phyloP scores from a whole-genome alignment of 129 eudicot genomes.

The carrot (Daucus carota) region DH1_v3.0 NC_030389.2:37891501-37892000 shows the following conservation, averaged over 20 bases:
- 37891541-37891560: too few relatives aligned
- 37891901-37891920: slow-evolving; percentile 29
- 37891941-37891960: slow-evolving; percentile 32
- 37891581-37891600: too few relatives aligned
- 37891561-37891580: too few relatives aligned
- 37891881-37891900: slow-evolving; percentile 45
- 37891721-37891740: neutral
- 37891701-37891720: too few relatives aligned
- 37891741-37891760: neutral
- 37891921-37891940: slow-evolving; percentile 40
- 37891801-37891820: neutral
- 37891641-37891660: too few relatives aligned
- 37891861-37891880: slow-evolving; percentile 24
- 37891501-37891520: too few relatives aligned
- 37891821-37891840: slow-evolving; percentile 16
- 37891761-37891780: neutral
- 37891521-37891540: too few relatives aligned
- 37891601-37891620: neutral
- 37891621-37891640: neutral
- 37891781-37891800: neutral
- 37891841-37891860: neutral
- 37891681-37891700: too few relatives aligned
- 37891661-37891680: too few relatives aligned
- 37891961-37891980: slow-evolving; percentile 44
- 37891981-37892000: slow-evolving; percentile 43